Percentiles rank a stretch among this genome's conserved stretches.
These are phyloP conservation scores for Selaginella moellendorffii DNA, from an alignment of 75 land plant species.

Conservation along the genomic window DNA sequence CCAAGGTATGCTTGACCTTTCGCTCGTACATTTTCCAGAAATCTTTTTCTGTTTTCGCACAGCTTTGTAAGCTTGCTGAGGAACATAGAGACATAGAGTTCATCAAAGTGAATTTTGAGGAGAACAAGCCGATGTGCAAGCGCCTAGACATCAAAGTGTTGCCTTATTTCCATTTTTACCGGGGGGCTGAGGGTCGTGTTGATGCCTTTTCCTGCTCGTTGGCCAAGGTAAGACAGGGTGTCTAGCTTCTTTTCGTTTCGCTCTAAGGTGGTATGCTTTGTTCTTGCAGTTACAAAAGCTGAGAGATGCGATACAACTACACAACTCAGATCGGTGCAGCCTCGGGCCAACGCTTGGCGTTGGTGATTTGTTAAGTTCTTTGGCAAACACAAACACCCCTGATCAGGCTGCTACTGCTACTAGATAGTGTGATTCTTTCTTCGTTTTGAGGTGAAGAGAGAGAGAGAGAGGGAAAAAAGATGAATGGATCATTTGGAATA, in stretches of 20 bases:
- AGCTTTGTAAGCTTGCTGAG: neutral
- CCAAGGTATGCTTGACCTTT: conserved; percentile 38
- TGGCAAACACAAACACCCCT: too few species aligned
- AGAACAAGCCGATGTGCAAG: conserved; percentile 11
- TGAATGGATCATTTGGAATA: too few species aligned
- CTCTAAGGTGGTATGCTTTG: neutral
- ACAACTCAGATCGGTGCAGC: conserved; percentile 71
- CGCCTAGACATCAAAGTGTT: conserved; percentile 25
- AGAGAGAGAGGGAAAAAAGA: too few species aligned
- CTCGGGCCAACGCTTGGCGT: conserved; percentile 63
- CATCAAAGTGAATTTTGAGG: conserved; percentile 84
- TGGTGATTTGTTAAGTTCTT: conserved; percentile 16
- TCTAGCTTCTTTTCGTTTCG: neutral
- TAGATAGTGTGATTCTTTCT: too few species aligned
- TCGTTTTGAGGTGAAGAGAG: too few species aligned
- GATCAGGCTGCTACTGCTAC: too few species aligned
- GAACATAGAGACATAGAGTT: neutral
- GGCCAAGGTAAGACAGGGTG: conserved; percentile 39
- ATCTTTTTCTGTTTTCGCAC: neutral
- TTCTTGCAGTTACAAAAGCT: conserved; percentile 53
- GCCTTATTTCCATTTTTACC: conserved; percentile 89
- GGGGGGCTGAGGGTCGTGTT: conserved; percentile 77
- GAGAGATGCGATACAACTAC: conserved; percentile 54
- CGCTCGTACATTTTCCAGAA: neutral
- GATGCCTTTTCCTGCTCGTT: conserved; percentile 87